A percentile compares a stretch with the other conserved stretches of the same genome.
Evolutionary conservation across 768 basidiomycete species (phyloP).

Genomic region (Serendipita sp.): DNA sequence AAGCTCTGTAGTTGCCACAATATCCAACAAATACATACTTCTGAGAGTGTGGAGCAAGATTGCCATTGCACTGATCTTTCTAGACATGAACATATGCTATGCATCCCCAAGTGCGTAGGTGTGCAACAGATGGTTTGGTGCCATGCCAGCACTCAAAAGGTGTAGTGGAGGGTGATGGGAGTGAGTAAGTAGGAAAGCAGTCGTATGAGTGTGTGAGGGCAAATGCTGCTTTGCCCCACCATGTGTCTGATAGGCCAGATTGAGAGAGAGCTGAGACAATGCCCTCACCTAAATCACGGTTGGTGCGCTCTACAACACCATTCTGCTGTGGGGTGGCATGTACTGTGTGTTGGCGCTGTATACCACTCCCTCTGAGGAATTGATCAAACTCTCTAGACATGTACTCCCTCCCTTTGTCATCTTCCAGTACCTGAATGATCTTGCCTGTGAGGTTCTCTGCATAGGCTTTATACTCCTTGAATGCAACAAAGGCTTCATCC

Average conservation of each 20-base stretch:
- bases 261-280: too few species aligned
- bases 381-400: neutral
- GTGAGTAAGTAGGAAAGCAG: too few species aligned
- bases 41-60: conserved; percentile 18
- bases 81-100: conserved; percentile 13
- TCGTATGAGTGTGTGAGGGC: too few species aligned
- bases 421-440: neutral
- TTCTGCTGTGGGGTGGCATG: conserved; percentile 11
- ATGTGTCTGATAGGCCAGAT: too few species aligned
- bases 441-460: neutral
- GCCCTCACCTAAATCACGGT: too few species aligned
- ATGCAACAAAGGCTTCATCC: neutral
- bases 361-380: conserved; percentile 4
- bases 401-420: conserved; percentile 13
- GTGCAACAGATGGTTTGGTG: too few species aligned
- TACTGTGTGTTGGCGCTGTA: conserved; percentile 7
- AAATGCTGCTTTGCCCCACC: too few species aligned
- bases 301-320: conserved; percentile 9
- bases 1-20: conserved; percentile 20
- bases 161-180: too few species aligned
- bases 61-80: conserved; percentile 2
- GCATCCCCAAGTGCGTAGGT: conserved; percentile 16
- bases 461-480: neutral
- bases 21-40: conserved; percentile 28
- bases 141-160: too few species aligned